phyloP scores from a whole-genome alignment of 352 stramenopile genomes.

The Pythium rhizo-oryzae region DNA sequence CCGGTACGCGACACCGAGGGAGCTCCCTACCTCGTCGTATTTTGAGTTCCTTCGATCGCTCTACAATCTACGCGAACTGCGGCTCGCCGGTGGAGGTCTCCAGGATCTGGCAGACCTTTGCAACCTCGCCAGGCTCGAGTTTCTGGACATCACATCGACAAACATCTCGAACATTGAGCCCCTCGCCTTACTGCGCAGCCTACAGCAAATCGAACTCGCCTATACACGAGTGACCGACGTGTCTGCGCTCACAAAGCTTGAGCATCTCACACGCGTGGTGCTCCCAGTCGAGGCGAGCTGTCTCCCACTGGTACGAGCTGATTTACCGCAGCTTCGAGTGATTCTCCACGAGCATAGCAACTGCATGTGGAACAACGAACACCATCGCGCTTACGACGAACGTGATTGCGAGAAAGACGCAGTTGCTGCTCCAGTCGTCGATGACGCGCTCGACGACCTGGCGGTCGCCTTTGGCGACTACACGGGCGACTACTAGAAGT shows the following conservation, averaged over 20 bases:
- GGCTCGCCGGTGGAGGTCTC: conserved; percentile 13
- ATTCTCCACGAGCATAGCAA: conserved; percentile 24
- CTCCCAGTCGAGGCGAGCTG: conserved; percentile 19
- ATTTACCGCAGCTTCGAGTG: conserved; percentile 9
- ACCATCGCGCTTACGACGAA: conserved; percentile 3
- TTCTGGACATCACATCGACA: conserved; percentile 20
- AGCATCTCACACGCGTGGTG: conserved; percentile 4
- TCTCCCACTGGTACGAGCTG: conserved; percentile 4
- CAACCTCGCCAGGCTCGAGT: conserved; percentile 11
- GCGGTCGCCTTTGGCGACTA: conserved; percentile 19
- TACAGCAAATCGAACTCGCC: conserved; percentile 9
- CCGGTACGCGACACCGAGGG: conserved; percentile 18
- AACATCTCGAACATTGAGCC: conserved; percentile 9
- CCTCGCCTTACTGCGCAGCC: background rate
- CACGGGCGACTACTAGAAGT: conserved; percentile 19
- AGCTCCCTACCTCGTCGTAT: conserved; percentile 10
- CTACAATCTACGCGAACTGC: conserved; percentile 4
- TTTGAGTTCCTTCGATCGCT: conserved; percentile 19
- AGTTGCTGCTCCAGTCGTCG: background rate
- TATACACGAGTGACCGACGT: conserved; percentile 19
- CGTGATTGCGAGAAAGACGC: background rate
- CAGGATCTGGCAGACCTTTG: conserved; percentile 7
- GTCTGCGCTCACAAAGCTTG: conserved; percentile 2
- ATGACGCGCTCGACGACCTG: conserved; percentile 13
- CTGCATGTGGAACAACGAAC: conserved; percentile 18